Percentiles rank a stretch among this genome's conserved stretches.
These are phyloP conservation scores for Annulohypoxylon bovei DNA, from an alignment of 495 filamentous ascomycete species.

Conservation along the genomic window DNA sequence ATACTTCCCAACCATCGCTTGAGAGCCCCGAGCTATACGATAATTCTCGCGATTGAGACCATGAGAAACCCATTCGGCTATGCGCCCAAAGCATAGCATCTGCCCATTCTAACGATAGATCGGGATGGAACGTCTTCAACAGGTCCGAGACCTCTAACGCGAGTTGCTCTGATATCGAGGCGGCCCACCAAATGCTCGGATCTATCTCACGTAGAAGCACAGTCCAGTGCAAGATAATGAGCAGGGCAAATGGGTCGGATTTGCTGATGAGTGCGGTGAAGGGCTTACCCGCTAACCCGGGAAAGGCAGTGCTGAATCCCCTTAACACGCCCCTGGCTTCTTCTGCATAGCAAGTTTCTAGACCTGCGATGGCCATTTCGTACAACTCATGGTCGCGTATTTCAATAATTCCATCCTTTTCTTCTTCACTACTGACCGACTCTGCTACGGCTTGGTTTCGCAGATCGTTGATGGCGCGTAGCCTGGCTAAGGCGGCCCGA, in stretches of 20 bases:
- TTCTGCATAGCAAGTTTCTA: conserved; percentile 43
- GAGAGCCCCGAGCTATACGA: conserved; percentile 2
- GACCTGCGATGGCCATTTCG: conserved; percentile 24
- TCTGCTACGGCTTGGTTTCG: conserved; percentile 17
- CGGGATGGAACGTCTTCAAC: conserved; percentile 16
- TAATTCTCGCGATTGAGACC: conserved; percentile 10
- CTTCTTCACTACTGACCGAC: conserved; percentile 3
- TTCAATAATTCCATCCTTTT: conserved; percentile 2
- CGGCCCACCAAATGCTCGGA: conserved; percentile 31
- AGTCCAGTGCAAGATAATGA: conserved; percentile 48
- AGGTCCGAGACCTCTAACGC: conserved; percentile 37
- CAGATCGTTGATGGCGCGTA: conserved; percentile 37
- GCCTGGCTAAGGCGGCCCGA: conserved; percentile 34
- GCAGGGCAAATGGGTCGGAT: conserved; percentile 47
- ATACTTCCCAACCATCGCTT: not conserved
- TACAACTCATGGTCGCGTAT: conserved; percentile 30
- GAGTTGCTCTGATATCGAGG: conserved; percentile 11
- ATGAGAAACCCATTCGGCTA: conserved; percentile 1
- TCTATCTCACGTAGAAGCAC: conserved; percentile 39
- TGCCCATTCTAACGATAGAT: conserved; percentile 23
- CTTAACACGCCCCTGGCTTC: conserved; percentile 38
- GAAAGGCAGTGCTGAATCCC: conserved; percentile 43
- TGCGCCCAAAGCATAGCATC: conserved; percentile 22
- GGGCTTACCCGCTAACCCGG: conserved; percentile 35
- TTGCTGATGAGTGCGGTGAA: conserved; percentile 42